Percentiles rank a stretch among this genome's conserved stretches.
Evolutionary conservation across 1,284 basidiomycete species (phyloP).

Genomic region (Microbotryum silenes-acaulis): DNA sequence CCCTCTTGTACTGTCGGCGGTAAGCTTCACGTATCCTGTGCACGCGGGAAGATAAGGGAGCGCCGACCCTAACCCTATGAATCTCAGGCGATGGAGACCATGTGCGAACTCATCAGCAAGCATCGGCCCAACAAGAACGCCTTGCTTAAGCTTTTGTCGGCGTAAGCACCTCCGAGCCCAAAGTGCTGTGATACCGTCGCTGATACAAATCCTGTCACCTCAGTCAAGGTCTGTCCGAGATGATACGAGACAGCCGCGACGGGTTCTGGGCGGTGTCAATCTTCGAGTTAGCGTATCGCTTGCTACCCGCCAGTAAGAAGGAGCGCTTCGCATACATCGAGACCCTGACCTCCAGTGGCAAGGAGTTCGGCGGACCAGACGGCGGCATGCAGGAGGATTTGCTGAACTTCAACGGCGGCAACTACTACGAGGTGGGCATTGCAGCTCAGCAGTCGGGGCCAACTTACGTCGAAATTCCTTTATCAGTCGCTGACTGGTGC

Average conservation of each 20-base stretch:
- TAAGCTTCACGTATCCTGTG: neutral
- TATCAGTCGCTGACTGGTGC: too few species aligned
- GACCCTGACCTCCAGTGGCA: too few species aligned
- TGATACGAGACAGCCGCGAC: constrained; percentile 5
- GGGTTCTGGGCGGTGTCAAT: constrained; percentile 1
- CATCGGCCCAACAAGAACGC: neutral
- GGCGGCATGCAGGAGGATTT: too few species aligned
- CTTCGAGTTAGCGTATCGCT: constrained; percentile 14
- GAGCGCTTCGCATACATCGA: too few species aligned
- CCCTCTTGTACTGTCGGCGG: too few species aligned
- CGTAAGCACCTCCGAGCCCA: neutral
- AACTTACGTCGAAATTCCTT: too few species aligned
- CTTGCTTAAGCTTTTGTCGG: neutral
- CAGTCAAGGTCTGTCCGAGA: constrained; percentile 7
- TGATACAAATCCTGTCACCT: neutral
- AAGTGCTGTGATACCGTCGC: too few species aligned
- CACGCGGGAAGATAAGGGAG: too few species aligned
- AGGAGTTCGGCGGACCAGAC: too few species aligned
- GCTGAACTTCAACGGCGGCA: too few species aligned
- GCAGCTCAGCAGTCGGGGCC: too few species aligned
- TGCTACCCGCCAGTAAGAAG: neutral
- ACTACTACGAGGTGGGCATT: too few species aligned
- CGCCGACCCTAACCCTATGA: neutral
- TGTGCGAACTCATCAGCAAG: constrained; percentile 5
- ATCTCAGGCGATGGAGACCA: constrained; percentile 2